Conservation (phyloP, 2,329 filamentous ascomycete species). For the Fusarium tanahbumbuense region DNA sequence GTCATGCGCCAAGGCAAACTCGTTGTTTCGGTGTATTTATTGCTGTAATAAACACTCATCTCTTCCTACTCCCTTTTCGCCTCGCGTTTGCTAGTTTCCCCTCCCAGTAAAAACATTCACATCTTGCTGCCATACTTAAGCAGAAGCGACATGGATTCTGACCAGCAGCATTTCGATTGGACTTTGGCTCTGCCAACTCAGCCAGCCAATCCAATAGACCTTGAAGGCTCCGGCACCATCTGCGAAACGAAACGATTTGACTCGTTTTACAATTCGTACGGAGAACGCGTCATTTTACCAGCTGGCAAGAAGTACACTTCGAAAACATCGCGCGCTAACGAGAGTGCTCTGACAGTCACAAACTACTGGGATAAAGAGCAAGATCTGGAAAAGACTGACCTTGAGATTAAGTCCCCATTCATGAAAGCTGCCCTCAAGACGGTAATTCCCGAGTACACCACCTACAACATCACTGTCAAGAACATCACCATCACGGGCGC, state of each 20-base stretch:
- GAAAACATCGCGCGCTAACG: not conserved
- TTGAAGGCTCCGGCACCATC: not conserved
- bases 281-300: not conserved
- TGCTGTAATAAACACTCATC: no score
- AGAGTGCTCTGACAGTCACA: not conserved
- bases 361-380: not conserved
- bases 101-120: no score
- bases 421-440: not conserved
- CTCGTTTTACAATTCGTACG: not conserved
- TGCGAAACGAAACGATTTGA: not conserved
- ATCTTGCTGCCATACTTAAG: no score
- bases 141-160: not conserved
- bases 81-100: no score
- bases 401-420: not conserved
- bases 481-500: not conserved
- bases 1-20: no score
- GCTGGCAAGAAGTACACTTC: not conserved
- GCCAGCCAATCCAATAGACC: not conserved
- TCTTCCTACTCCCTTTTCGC: no score
- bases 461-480: not conserved
- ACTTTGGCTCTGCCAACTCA: not conserved
- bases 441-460: not conserved
- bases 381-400: not conserved
- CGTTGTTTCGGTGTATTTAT: no score
- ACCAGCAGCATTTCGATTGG: not conserved